These are phyloP conservation scores for Arthrinium phaeospermum DNA, from an alignment of 2,329 filamentous ascomycete genomes.

Conservation along the genomic window DNA sequence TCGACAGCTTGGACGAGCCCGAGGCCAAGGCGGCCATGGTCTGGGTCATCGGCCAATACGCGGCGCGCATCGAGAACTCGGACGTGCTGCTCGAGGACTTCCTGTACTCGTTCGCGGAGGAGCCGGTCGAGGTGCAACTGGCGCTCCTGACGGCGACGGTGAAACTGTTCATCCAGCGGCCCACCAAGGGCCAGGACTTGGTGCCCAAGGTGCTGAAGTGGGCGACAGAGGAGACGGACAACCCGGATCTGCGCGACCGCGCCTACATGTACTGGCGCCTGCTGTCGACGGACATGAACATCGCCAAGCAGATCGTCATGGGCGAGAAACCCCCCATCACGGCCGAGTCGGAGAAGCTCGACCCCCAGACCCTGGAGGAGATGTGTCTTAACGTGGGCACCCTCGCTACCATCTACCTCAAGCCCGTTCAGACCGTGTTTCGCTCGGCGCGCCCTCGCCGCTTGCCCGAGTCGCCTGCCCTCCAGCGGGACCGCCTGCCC, in stretches of 20 bases:
- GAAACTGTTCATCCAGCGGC: conserved; percentile 96
- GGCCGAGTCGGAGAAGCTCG: conserved; percentile 92
- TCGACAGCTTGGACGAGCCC: conserved; percentile 95
- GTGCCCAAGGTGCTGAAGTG: conserved; percentile 96
- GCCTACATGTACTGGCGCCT: conserved; percentile 99
- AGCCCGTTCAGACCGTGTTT: conserved; percentile 97
- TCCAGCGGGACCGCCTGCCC: conserved; percentile 75
- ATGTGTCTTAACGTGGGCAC: conserved; percentile 97
- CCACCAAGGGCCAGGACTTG: conserved; percentile 90
- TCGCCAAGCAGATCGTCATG: conserved; percentile 91
- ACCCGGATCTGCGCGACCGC: conserved; percentile 92
- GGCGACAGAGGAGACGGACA: conserved; percentile 99
- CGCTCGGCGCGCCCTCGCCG: conserved; percentile 81
- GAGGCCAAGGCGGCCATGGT: conserved; percentile 99
- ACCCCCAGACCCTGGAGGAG: conserved; percentile 89
- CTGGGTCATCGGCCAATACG: conserved; percentile 99
- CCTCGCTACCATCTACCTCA: conserved; percentile 94
- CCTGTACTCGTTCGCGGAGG: conserved; percentile 89
- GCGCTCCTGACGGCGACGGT: conserved; percentile 94
- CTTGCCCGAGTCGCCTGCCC: conserved; percentile 80
- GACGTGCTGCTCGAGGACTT: conserved; percentile 95
- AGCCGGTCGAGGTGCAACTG: conserved; percentile 93
- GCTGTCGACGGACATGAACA: conserved; percentile 86
- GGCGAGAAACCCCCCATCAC: conserved; percentile 96
- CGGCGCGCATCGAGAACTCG: conserved; percentile 95